These are phyloP conservation scores for Mycena sp. DNA, from an alignment of 1,284 basidiomycete species.

Conservation along the genomic window DNA sequence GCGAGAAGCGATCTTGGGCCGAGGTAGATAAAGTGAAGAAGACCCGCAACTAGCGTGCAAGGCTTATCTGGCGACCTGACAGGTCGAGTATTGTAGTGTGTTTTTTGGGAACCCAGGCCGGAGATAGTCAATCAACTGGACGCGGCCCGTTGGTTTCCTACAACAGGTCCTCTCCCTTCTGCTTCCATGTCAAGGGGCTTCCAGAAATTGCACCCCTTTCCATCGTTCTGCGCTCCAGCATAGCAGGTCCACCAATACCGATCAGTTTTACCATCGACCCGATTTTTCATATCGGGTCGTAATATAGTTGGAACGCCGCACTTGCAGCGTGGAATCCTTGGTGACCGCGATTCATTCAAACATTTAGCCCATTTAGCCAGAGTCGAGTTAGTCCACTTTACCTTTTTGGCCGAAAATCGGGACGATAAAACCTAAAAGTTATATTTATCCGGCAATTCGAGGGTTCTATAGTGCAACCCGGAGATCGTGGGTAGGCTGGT, in stretches of 20 bases:
- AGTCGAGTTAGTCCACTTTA: not conserved
- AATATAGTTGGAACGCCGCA: conserved; percentile 84
- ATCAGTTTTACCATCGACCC: conserved; percentile 56
- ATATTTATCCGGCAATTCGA: conserved; percentile 88
- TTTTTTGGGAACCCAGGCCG: too few relatives aligned
- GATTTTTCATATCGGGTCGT: conserved; percentile 82
- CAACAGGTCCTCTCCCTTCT: conserved; percentile 69
- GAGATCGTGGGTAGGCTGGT: conserved; percentile 63
- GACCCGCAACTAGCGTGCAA: too few relatives aligned
- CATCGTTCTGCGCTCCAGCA: conserved; percentile 82
- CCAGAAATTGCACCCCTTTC: conserved; percentile 88
- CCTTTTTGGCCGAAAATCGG: conserved; percentile 77
- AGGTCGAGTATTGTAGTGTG: too few relatives aligned
- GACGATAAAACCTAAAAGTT: conserved; percentile 88
- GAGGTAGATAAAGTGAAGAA: too few relatives aligned
- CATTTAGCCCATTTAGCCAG: not conserved
- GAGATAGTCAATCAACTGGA: too few relatives aligned
- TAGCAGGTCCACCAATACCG: conserved; percentile 92
- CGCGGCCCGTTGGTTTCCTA: conserved; percentile 3
- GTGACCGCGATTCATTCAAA: conserved; percentile 4
- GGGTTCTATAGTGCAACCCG: conserved; percentile 47
- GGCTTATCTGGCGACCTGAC: too few relatives aligned
- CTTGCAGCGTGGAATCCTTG: conserved; percentile 75
- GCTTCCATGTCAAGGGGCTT: conserved; percentile 78
- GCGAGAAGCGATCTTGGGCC: too few relatives aligned